These are phyloP conservation scores for Neurospora sp. DNA, from an alignment of 2,329 filamentous ascomycete species.

Conservation along the genomic window DNA sequence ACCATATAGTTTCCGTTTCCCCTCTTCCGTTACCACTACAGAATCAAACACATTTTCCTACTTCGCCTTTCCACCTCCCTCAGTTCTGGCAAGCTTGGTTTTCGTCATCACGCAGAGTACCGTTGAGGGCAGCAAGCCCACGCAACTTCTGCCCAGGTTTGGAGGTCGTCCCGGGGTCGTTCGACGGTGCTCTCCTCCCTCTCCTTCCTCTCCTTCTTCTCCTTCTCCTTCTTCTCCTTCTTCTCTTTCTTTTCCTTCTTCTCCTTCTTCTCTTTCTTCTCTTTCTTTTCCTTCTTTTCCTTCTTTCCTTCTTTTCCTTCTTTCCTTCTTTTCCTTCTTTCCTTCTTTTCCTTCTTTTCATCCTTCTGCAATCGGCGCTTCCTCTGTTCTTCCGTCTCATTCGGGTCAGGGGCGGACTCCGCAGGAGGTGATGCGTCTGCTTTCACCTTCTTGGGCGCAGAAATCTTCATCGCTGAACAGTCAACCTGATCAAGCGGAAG, in stretches of 20 bases:
- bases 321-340: slow-evolving; percentile 58
- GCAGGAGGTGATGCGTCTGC: slow-evolving; percentile 27
- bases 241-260: too few species aligned
- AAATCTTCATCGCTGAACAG: slow-evolving; percentile 22
- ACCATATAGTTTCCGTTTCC: not conserved
- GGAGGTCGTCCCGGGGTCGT: too few species aligned
- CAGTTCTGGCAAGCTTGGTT: not conserved
- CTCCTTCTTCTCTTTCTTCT: too few species aligned
- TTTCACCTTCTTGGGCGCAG: slow-evolving; percentile 42
- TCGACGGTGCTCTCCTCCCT: too few species aligned
- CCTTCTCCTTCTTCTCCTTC: too few species aligned
- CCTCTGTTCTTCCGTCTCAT: slow-evolving; percentile 60
- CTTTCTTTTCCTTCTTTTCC: not conserved
- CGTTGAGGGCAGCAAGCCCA: too few species aligned
- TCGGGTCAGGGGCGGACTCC: slow-evolving; percentile 36
- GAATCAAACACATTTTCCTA: not conserved
- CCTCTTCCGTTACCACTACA: not conserved
- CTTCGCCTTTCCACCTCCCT: not conserved
- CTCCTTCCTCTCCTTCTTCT: too few species aligned
- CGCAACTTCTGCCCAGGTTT: too few species aligned
- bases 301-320: not conserved
- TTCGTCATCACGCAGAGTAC: not conserved
- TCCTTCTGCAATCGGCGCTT: slow-evolving; percentile 63
- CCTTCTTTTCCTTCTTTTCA: slow-evolving; percentile 21
- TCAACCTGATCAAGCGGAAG: not conserved